These are phyloP conservation scores for Fragilaria radians DNA, from an alignment of 108 stramenopile species.

Conservation along the genomic window DNA sequence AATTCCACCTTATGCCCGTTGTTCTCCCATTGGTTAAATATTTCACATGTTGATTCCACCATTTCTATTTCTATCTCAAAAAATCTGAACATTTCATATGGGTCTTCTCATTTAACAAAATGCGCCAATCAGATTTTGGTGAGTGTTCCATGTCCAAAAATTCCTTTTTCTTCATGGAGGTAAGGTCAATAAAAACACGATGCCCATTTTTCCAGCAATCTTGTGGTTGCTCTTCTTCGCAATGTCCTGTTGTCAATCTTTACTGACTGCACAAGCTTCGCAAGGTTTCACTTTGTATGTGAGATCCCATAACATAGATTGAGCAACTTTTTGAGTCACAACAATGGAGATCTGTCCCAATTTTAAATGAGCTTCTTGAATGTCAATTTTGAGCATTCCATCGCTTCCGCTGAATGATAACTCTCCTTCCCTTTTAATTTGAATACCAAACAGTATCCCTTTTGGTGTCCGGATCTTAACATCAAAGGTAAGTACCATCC, in stretches of 20 bases:
- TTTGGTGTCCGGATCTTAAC: slow-evolving; percentile 6
- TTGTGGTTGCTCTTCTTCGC: neutral
- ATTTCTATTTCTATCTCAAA: slow-evolving; percentile 6
- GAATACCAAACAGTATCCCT: slow-evolving; percentile 11
- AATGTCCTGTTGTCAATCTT: slow-evolving; percentile 20
- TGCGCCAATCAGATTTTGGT: neutral
- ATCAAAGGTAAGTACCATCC: slow-evolving; percentile 24
- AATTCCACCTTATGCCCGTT: slow-evolving; percentile 3
- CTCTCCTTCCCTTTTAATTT: neutral
- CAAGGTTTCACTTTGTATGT: slow-evolving; percentile 19
- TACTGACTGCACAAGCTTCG: slow-evolving; percentile 12
- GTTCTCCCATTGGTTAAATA: slow-evolving; percentile 7
- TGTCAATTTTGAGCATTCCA: too few relatives aligned
- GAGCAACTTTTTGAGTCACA: slow-evolving; percentile 8
- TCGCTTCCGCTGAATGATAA: too few relatives aligned
- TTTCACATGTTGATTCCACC: slow-evolving; percentile 11
- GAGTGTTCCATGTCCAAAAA: too few relatives aligned
- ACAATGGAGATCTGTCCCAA: slow-evolving; percentile 15
- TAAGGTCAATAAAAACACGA: slow-evolving; percentile 14
- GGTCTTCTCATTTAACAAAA: slow-evolving; percentile 11
- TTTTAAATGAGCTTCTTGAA: too few relatives aligned
- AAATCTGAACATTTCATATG: too few relatives aligned
- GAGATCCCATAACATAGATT: slow-evolving; percentile 13
- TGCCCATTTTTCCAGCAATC: slow-evolving; percentile 4
- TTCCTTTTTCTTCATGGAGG: too few relatives aligned